Evolutionary conservation across 257 asterid genomes (phyloP).

Genomic region (Przewalskia tangutica): DNA sequence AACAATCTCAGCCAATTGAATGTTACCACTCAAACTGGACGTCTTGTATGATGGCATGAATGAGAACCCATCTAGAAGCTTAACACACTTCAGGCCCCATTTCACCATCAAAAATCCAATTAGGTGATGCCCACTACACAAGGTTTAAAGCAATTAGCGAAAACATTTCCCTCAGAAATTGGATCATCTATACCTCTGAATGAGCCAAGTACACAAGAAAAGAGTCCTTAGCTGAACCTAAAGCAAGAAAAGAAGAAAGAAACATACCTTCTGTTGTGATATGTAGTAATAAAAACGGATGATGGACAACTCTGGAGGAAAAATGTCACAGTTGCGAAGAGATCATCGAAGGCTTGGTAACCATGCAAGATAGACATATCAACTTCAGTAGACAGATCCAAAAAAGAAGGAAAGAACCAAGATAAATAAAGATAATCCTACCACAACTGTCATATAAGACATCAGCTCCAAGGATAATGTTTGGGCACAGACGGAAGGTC

Average conservation of each 20-base stretch:
- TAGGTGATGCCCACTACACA: slow-evolving; percentile 81
- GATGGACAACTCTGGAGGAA: slow-evolving; percentile 56
- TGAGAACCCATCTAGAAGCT: slow-evolving; percentile 66
- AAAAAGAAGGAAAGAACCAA: background rate
- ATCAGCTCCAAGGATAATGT: slow-evolving; percentile 93
- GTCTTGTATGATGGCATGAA: slow-evolving; percentile 39
- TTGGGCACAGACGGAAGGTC: slow-evolving; percentile 52
- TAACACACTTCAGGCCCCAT: slow-evolving; percentile 75
- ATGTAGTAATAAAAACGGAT: slow-evolving; percentile 76
- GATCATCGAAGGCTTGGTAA: slow-evolving; percentile 73
- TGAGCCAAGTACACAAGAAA: background rate
- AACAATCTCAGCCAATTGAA: slow-evolving; percentile 80
- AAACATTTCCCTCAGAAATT: background rate
- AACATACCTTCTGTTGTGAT: slow-evolving; percentile 84
- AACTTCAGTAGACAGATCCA: slow-evolving; percentile 4
- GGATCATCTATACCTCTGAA: background rate
- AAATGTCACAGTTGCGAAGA: slow-evolving; percentile 68
- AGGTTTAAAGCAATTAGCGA: background rate
- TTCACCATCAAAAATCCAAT: slow-evolving; percentile 83
- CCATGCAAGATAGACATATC: slow-evolving; percentile 11
- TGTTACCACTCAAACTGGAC: slow-evolving; percentile 64
- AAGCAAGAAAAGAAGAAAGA: slow-evolving; percentile 7
- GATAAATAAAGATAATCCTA: slow-evolving; percentile 10
- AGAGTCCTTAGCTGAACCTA: background rate
- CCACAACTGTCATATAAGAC: slow-evolving; percentile 75